A percentile compares a stretch with the other conserved stretches of the same genome.
Conservation (phyloP, 805 yeast genomes). For the Diddensiella santjacobensis region DNA sequence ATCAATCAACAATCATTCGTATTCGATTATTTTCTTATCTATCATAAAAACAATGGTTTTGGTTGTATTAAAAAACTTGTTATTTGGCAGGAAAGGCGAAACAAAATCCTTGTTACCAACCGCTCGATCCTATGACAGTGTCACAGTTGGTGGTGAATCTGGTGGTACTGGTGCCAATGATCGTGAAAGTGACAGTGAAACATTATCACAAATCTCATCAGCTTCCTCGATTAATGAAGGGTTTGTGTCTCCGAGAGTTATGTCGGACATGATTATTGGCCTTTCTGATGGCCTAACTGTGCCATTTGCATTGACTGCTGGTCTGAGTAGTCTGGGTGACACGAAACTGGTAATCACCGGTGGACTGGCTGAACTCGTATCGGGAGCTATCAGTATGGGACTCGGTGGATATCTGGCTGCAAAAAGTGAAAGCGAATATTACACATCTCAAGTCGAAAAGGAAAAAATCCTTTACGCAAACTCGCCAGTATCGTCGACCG, state of each 20-base stretch:
- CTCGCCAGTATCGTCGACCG: slow-evolving; percentile 46
- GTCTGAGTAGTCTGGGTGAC: slow-evolving; percentile 85
- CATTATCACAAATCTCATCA: slow-evolving; percentile 17
- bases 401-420: slow-evolving; percentile 97
- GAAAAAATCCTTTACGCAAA: slow-evolving; percentile 26
- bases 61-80: slow-evolving; percentile 31
- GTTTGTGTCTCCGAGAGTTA: slow-evolving; percentile 67
- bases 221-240: slow-evolving; percentile 16
- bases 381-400: slow-evolving; percentile 98
- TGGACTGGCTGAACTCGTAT: slow-evolving; percentile 94
- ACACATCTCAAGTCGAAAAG: slow-evolving; percentile 28
- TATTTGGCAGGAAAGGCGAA: slow-evolving; percentile 25
- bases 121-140: slow-evolving; percentile 23
- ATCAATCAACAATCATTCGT: no score
- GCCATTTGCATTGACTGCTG: slow-evolving; percentile 98
- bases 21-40: no score
- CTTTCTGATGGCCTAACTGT: slow-evolving; percentile 94
- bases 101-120: slow-evolving; percentile 32
- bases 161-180: slow-evolving; percentile 5
- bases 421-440: slow-evolving; percentile 58
- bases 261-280: slow-evolving; percentile 91
- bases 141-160: slow-evolving; percentile 11
- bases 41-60: no score
- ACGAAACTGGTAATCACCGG: slow-evolving; percentile 91
- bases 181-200: slow-evolving; percentile 14